These are phyloP conservation scores for Ustilago curta DNA, from an alignment of 1,284 basidiomycete species.

Conservation along the genomic window DNA sequence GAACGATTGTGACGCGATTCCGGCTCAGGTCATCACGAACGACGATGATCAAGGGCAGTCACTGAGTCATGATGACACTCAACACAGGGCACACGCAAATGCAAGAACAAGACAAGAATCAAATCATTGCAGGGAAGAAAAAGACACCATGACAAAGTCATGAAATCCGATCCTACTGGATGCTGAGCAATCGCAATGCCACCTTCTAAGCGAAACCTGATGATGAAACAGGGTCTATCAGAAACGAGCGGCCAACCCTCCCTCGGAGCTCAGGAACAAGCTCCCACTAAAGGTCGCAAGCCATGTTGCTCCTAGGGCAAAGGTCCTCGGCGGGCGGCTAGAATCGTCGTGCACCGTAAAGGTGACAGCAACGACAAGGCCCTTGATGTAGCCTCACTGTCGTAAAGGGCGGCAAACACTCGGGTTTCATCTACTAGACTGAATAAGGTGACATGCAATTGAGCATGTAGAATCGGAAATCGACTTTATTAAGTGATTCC, in stretches of 20 bases:
- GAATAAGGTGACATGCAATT: conserved; percentile 67
- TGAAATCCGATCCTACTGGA: conserved; percentile 11
- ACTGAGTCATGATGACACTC: neutral
- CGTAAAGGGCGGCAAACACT: conserved; percentile 64
- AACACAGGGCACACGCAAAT: neutral
- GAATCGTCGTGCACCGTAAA: conserved; percentile 43
- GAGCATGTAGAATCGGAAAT: conserved; percentile 67
- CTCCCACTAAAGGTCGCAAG: conserved; percentile 63
- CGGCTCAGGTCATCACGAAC: neutral
- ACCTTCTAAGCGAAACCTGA: conserved; percentile 16
- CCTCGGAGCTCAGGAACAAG: conserved; percentile 65
- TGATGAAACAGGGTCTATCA: conserved; percentile 54
- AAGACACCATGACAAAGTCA: neutral
- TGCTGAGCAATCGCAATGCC: conserved; percentile 8
- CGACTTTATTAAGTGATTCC: conserved; percentile 69
- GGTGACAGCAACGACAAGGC: conserved; percentile 44
- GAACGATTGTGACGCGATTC: too few relatives aligned
- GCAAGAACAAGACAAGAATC: conserved; percentile 4
- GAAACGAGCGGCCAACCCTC: conserved; percentile 66
- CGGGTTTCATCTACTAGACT: conserved; percentile 67
- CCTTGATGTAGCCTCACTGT: conserved; percentile 62
- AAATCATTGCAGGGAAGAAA: conserved; percentile 16
- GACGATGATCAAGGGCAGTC: neutral
- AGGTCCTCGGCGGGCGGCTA: conserved; percentile 67
- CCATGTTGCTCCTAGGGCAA: conserved; percentile 62